A percentile compares a stretch with the other conserved stretches of the same genome.
Conservation (phyloP, 78 protist genomes). For the Dictyostelium firmibasis region DNA sequence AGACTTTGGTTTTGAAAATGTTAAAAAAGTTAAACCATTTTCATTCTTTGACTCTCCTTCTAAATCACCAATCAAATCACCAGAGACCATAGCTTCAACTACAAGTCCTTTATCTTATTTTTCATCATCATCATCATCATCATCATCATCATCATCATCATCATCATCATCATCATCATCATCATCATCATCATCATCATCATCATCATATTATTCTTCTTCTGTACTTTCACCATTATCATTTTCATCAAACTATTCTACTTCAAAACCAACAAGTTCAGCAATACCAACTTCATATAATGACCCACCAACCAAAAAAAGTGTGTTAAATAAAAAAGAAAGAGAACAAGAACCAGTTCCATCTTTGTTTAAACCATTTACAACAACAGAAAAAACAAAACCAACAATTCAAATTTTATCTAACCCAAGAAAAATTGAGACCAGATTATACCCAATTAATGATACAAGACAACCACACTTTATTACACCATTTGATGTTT, state of each 20-base stretch:
- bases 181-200: neutral
- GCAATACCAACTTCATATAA: no score
- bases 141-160: neutral
- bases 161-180: neutral
- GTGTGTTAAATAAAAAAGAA: no score
- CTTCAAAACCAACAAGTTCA: neutral
- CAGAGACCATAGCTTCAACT: neutral
- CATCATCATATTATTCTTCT: neutral
- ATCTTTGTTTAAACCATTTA: no score
- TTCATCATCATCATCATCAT: neutral
- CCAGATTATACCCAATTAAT: neutral
- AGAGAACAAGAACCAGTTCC: no score
- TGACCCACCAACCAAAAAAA: no score
- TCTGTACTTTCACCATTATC: neutral
- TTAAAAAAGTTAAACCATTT: neutral
- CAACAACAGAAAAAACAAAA: no score
- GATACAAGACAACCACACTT: neutral
- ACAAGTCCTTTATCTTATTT: neutral
- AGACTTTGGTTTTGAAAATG: neutral
- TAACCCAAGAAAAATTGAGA: neutral
- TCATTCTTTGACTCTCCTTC: slow-evolving; percentile 23
- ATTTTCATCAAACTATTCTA: neutral
- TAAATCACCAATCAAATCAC: neutral
- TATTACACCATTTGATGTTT: neutral
- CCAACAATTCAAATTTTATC: neutral